These are phyloP conservation scores for button mushroom (Agaricus bisporus) DNA, from an alignment of 768 basidiomycete genomes.

Conservation along the genomic window DNA sequence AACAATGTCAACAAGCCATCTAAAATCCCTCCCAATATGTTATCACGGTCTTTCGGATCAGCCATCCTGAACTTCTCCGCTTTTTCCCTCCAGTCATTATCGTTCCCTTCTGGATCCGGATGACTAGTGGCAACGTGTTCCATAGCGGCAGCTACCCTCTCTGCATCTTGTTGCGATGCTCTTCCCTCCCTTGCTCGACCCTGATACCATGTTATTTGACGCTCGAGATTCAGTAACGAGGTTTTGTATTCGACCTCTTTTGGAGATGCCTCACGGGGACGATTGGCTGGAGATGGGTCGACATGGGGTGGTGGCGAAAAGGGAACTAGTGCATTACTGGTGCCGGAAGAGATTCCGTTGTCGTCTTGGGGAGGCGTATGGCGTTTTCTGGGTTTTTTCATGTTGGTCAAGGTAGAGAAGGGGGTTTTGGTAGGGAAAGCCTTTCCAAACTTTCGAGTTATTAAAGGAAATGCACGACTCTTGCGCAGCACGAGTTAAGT, in stretches of 20 bases:
- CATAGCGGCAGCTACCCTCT: constrained; percentile 1
- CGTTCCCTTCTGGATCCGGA: not conserved
- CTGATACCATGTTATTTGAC: not conserved
- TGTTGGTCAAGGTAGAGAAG: too few species aligned
- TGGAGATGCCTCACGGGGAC: not conserved
- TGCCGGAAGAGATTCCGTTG: too few species aligned
- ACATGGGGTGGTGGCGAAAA: not conserved
- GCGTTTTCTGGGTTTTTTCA: too few species aligned
- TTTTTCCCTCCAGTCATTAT: constrained; percentile 1
- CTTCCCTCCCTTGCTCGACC: not conserved
- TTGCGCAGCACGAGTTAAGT: too few species aligned
- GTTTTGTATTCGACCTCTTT: constrained; percentile 5
- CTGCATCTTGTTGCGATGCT: not conserved
- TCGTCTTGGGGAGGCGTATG: too few species aligned
- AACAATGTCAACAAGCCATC: constrained; percentile 5
- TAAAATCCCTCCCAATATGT: not conserved
- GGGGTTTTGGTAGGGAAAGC: too few species aligned
- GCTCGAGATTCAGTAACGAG: constrained; percentile 1
- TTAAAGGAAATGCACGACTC: too few species aligned
- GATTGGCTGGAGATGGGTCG: too few species aligned
- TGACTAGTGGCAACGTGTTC: constrained; percentile 2
- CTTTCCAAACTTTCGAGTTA: too few species aligned
- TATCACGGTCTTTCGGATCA: not conserved
- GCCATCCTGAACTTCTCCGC: not conserved
- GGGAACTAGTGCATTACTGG: not conserved